phyloP scores from a whole-genome alignment of 2,329 filamentous ascomycete species.

The Chaetomiaceae sp. region DNA sequence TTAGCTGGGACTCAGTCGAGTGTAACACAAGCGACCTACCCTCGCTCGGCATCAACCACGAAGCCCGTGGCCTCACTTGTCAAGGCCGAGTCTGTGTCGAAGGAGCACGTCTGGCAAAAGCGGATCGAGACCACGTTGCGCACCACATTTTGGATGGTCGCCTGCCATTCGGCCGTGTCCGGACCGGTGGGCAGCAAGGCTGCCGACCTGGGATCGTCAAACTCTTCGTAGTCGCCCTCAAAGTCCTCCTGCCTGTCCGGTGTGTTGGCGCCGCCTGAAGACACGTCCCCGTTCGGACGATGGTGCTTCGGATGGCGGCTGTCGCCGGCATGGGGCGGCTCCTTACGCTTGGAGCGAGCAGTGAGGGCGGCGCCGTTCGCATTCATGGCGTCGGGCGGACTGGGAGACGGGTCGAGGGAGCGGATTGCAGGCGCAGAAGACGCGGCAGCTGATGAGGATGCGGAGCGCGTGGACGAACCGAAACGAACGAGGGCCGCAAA shows the following conservation, averaged over 20 bases:
- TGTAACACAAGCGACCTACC: constrained; percentile 45
- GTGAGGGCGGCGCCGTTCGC: constrained; percentile 27
- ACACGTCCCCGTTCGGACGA: constrained; percentile 44
- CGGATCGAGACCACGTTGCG: constrained; percentile 97
- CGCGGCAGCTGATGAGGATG: background rate
- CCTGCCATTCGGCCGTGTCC: constrained; percentile 65
- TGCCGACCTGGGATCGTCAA: constrained; percentile 34
- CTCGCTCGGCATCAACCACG: constrained; percentile 89
- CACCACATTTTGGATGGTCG: constrained; percentile 89
- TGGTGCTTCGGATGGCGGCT: constrained; percentile 41
- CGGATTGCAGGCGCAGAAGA: background rate
- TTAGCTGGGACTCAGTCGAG: constrained; percentile 2
- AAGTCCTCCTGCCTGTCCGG: constrained; percentile 43
- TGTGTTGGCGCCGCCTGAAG: constrained; percentile 47
- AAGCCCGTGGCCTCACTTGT: constrained; percentile 97
- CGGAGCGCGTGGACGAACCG: background rate
- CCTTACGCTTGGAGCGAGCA: constrained; percentile 49
- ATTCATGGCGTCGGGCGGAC: constrained; percentile 25
- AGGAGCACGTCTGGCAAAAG: constrained; percentile 96
- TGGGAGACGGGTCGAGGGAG: background rate
- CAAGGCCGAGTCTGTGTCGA: constrained; percentile 92
- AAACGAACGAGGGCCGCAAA: background rate
- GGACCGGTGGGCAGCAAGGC: constrained; percentile 28
- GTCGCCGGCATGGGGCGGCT: constrained; percentile 39
- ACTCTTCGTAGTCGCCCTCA: constrained; percentile 39